A percentile compares a stretch with the other conserved stretches of the same genome.
Conservation (phyloP, 2,329 filamentous ascomycete genomes). For the Anisogramma anomala region DNA sequence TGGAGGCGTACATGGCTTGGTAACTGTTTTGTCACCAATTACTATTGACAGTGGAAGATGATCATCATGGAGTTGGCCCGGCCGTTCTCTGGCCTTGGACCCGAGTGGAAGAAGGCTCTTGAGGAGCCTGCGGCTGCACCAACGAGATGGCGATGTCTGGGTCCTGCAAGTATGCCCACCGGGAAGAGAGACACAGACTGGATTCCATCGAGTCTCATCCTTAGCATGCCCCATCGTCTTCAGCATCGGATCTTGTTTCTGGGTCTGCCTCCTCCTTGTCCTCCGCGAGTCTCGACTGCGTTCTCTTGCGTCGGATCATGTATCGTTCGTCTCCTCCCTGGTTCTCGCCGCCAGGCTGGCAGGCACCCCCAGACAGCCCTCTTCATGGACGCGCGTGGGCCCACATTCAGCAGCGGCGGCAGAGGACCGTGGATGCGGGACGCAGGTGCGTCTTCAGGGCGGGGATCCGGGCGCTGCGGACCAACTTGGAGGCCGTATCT, state of each 20-base stretch:
- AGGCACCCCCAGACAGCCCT: too few species aligned
- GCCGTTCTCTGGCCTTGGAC: constrained; percentile 20
- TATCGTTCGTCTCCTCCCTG: constrained; percentile 19
- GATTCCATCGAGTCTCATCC: constrained; percentile 26
- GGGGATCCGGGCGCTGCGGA: too few species aligned
- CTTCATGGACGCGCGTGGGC: too few species aligned
- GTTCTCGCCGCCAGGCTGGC: constrained; percentile 22
- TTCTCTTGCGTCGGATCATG: constrained; percentile 13
- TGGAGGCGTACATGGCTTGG: too few species aligned
- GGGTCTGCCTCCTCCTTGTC: constrained; percentile 14
- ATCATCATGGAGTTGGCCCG: constrained; percentile 23
- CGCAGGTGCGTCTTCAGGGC: too few species aligned
- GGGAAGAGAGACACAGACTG: constrained; percentile 30
- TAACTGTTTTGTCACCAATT: too few species aligned
- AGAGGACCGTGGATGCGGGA: too few species aligned
- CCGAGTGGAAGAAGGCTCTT: constrained; percentile 20
- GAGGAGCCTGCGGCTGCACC: constrained; percentile 22
- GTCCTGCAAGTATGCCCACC: constrained; percentile 29
- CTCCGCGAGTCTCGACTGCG: constrained; percentile 20
- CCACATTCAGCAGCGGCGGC: too few species aligned
- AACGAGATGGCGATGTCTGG: constrained; percentile 24
- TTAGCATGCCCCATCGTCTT: constrained; percentile 15
- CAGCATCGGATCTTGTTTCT: constrained; percentile 13
- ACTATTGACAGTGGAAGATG: too few species aligned
- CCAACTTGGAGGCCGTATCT: too few species aligned